Evolutionary conservation across 2,329 filamentous ascomycete species (phyloP), one percentile per base, ranked within the genome.

Genomic region (Sordariomycetes sp.): DNA sequence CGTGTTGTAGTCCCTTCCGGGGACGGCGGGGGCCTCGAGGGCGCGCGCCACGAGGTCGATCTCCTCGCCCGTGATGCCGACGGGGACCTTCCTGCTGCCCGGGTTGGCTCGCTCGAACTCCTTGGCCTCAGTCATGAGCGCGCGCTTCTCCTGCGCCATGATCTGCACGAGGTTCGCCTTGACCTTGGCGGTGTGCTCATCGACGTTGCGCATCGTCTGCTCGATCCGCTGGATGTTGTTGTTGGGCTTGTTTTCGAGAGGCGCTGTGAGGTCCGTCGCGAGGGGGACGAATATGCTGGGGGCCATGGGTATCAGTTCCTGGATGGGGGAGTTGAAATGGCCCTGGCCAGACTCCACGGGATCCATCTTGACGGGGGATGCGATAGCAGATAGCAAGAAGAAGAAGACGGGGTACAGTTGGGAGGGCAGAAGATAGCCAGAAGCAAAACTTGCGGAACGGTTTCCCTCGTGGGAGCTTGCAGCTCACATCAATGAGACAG

Each of bases 271-370:
- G 50, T 64, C 61, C 10, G 60, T 56, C 5, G 58, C 52, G 17
- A 73, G 62, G 28, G 69, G 67, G 28, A 68, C 65, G 61, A 72
- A 74, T 52, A 73, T 68, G 58, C 65, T 62, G 5, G 65, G 62
- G 3, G 63, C 59, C 58, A 68, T 61, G 57, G 61, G 58, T 15
- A 45, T 59, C 39, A 70, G 62, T 0, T 32, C 36, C 3, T 64
- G 65, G 54, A 63, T 60, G n/a, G 2, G 17, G 17, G 20, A 20
- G 5, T 48, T 15, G 12, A 22, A 20, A 8, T 20, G 17, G 42
- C 13, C 42, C 42, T 48, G 42, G 8, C 10, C 17, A 8, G 12
- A 8, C 20, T n/a, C 42, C 42, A 20, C 10, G 42, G 10, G 20
- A 5, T 20, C 42, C 42, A 48, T 48, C 42, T 22, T 22, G 25